These are phyloP conservation scores for Yarrowia porcina DNA, from an alignment of 805 yeast species.

Conservation along the genomic window DNA sequence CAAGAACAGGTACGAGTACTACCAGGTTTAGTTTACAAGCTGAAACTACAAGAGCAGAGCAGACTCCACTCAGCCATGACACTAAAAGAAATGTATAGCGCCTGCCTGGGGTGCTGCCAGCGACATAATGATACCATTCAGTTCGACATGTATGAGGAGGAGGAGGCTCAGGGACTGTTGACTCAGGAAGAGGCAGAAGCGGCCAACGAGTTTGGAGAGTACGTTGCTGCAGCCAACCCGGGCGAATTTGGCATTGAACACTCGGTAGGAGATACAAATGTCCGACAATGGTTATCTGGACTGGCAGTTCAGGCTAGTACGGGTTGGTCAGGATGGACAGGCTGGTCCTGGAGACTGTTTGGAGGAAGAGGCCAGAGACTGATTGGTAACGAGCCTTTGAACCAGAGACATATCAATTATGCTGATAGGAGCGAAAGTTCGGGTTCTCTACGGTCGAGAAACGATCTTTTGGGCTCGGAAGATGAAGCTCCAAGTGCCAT, in stretches of 20 bases:
- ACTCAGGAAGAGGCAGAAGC: constrained; percentile 11
- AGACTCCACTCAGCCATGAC: background rate
- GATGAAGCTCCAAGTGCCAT: constrained; percentile 19
- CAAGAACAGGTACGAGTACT: too few relatives aligned
- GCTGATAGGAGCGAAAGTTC: constrained; percentile 1
- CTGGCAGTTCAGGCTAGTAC: background rate
- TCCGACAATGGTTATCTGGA: constrained; percentile 11
- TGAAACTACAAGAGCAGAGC: background rate
- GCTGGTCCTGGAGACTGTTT: constrained; percentile 15
- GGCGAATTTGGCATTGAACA: constrained; percentile 18
- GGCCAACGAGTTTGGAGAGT: constrained; percentile 22
- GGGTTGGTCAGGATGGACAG: constrained; percentile 6
- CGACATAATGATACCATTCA: background rate
- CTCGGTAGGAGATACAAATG: constrained; percentile 5
- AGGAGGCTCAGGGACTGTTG: background rate
- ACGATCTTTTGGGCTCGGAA: constrained; percentile 3
- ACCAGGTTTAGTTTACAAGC: too few relatives aligned
- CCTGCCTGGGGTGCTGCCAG: constrained; percentile 7
- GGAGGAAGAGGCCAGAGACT: background rate
- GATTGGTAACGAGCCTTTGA: background rate
- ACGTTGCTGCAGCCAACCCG: background rate
- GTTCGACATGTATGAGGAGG: constrained; percentile 23
- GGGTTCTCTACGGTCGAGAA: background rate
- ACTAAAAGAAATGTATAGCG: background rate
- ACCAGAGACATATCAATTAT: background rate